phyloP scores from a whole-genome alignment of 2,329 filamentous ascomycete species.

The Sclerotinia glacialis region DNA sequence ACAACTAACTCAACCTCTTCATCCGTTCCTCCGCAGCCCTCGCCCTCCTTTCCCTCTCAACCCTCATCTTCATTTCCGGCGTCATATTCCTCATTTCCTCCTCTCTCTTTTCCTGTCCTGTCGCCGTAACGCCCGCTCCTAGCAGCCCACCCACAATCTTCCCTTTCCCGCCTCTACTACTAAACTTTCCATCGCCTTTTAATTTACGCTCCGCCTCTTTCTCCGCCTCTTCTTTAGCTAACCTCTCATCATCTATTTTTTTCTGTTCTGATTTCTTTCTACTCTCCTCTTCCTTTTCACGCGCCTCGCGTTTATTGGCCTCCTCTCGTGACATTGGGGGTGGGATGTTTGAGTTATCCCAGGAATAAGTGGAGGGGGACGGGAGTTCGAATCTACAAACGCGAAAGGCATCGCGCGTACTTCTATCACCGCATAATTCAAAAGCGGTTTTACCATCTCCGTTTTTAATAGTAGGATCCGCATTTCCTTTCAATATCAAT shows the following conservation, averaged over 20 bases:
- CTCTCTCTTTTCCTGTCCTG: constrained; percentile 67
- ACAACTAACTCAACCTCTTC: constrained; percentile 40
- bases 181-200: constrained; percentile 40
- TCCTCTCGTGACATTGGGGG: constrained; percentile 67
- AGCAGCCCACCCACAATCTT: constrained; percentile 64
- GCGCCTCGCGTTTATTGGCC: constrained; percentile 64
- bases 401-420: constrained; percentile 87
- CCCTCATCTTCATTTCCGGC: constrained; percentile 76
- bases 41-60: constrained; percentile 87
- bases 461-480: constrained; percentile 70
- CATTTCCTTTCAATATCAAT: constrained; percentile 69
- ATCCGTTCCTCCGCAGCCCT: constrained; percentile 89
- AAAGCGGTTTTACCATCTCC: constrained; percentile 81
- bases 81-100: constrained; percentile 83
- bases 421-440: constrained; percentile 79
- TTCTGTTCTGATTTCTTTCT: constrained; percentile 68
- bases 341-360: constrained; percentile 74
- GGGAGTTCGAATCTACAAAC: constrained; percentile 73
- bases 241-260: constrained; percentile 64
- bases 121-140: background rate
- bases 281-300: constrained; percentile 67
- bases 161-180: constrained; percentile 44
- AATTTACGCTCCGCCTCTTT: constrained; percentile 44
- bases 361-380: constrained; percentile 42
- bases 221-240: constrained; percentile 53